Evolutionary conservation across 768 basidiomycete species (phyloP).

Genomic region (Kwoniella dejecticola): DNA sequence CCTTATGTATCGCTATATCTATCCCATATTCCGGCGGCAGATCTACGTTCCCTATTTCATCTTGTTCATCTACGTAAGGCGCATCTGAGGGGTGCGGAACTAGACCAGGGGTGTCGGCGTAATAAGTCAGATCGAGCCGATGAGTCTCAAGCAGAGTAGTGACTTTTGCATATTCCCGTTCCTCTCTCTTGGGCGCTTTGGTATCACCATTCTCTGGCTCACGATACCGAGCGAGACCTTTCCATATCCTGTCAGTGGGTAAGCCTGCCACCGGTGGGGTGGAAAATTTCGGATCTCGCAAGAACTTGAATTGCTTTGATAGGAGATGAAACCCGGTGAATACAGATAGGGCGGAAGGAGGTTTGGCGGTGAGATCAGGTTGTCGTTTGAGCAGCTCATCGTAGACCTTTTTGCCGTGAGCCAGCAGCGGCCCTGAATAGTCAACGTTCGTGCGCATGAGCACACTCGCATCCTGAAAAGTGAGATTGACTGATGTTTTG

Average conservation of each 20-base stretch:
- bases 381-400: constrained; percentile 60
- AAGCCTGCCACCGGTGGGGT: constrained; percentile 43
- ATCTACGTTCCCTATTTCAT: constrained; percentile 84
- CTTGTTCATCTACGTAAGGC: constrained; percentile 36
- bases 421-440: constrained; percentile 68
- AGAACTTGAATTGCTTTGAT: constrained; percentile 39
- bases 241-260: constrained; percentile 53
- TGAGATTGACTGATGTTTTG: constrained; percentile 74
- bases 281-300: constrained; percentile 40
- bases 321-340: constrained; percentile 44
- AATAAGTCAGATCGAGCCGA: constrained; percentile 77
- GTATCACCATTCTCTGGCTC: constrained; percentile 17
- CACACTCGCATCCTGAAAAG: constrained; percentile 67
- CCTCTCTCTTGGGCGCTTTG: constrained; percentile 29
- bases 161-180: constrained; percentile 80
- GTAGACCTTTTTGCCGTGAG: constrained; percentile 67
- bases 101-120: constrained; percentile 68
- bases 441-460: constrained; percentile 74
- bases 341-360: constrained; percentile 43
- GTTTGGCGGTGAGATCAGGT: constrained; percentile 38
- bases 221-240: constrained; percentile 58
- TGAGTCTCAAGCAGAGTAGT: constrained; percentile 78
- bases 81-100: constrained; percentile 29
- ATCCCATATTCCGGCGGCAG: constrained; percentile 90
- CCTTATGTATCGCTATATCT: constrained; percentile 76